phyloP scores from a whole-genome alignment of 495 filamentous ascomycete species.

The Lepidopterella palustris region DNA sequence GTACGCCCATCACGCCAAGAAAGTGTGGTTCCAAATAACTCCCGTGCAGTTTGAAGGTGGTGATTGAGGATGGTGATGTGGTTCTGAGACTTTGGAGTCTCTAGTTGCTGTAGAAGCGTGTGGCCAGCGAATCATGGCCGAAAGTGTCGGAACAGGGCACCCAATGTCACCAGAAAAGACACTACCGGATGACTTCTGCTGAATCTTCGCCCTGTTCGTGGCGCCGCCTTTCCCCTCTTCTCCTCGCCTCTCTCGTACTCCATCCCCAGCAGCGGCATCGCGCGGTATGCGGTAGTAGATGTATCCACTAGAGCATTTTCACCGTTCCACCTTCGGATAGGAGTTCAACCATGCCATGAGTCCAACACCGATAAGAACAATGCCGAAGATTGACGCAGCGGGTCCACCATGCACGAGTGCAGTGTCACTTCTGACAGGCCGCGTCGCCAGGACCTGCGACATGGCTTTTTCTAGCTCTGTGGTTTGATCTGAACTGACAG shows the following conservation, averaged over 20 bases:
- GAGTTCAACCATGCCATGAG: conserved; percentile 94
- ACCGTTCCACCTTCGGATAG: conserved; percentile 66
- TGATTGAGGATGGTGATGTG: no score
- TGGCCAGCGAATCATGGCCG: no score
- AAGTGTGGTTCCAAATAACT: no score
- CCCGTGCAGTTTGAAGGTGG: no score
- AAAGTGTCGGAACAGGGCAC: no score
- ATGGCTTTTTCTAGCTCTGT: conserved; percentile 40
- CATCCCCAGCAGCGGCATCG: neutral
- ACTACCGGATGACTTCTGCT: no score
- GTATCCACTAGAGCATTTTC: conserved; percentile 17
- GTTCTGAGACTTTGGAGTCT: no score
- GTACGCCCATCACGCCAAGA: no score
- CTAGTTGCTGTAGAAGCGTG: no score
- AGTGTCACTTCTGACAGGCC: conserved; percentile 15
- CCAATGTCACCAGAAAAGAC: no score
- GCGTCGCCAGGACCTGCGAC: conserved; percentile 39
- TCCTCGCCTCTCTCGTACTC: neutral
- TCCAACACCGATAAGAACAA: conserved; percentile 82
- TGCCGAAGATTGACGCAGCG: conserved; percentile 80
- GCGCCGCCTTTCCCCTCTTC: neutral
- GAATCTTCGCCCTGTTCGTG: neutral
- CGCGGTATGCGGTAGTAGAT: neutral
- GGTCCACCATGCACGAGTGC: conserved; percentile 64
- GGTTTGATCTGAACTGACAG: conserved; percentile 33